These are phyloP conservation scores for Spinacia oleracea DNA, from an alignment of 179 eudicot genomes.

Conservation along the genomic window DNA sequence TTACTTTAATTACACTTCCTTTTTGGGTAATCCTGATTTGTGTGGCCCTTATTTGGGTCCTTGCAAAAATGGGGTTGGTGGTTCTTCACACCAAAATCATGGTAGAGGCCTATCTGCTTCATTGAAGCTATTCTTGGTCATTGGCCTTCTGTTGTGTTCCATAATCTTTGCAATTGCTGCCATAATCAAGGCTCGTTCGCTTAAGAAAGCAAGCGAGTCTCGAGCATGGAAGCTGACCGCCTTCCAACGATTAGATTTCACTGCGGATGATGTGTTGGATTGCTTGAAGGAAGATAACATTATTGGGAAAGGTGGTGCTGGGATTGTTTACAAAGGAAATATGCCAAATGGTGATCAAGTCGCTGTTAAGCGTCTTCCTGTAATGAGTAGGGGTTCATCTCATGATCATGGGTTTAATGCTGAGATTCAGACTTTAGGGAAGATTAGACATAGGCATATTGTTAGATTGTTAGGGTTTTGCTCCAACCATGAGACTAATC, in stretches of 20 bases:
- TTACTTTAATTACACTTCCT: slow-evolving; percentile 78
- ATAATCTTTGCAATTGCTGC: slow-evolving; percentile 70
- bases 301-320: slow-evolving; percentile 96
- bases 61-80: slow-evolving; percentile 52
- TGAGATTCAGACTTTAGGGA: slow-evolving; percentile 88
- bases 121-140: slow-evolving; percentile 67
- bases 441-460: slow-evolving; percentile 83
- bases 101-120: slow-evolving; percentile 60
- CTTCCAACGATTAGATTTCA: slow-evolving; percentile 77
- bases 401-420: slow-evolving; percentile 95
- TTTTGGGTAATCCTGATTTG: slow-evolving; percentile 75
- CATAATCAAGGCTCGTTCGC: slow-evolving; percentile 63
- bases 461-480: slow-evolving; percentile 79
- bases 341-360: slow-evolving; percentile 70
- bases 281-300: slow-evolving; percentile 77
- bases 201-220: slow-evolving; percentile 65
- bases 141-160: slow-evolving; percentile 71
- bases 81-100: slow-evolving; percentile 44
- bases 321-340: slow-evolving; percentile 79
- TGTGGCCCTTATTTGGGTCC: slow-evolving; percentile 85
- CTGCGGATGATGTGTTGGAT: slow-evolving; percentile 73
- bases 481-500: slow-evolving; percentile 86
- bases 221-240: slow-evolving; percentile 91
- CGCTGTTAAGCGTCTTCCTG: slow-evolving; percentile 81
- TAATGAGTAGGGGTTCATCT: slow-evolving; percentile 69